These are phyloP conservation scores for peach (Prunus persica) DNA, from an alignment of 306 rosid genomes.

Conservation along the genomic window DNA sequence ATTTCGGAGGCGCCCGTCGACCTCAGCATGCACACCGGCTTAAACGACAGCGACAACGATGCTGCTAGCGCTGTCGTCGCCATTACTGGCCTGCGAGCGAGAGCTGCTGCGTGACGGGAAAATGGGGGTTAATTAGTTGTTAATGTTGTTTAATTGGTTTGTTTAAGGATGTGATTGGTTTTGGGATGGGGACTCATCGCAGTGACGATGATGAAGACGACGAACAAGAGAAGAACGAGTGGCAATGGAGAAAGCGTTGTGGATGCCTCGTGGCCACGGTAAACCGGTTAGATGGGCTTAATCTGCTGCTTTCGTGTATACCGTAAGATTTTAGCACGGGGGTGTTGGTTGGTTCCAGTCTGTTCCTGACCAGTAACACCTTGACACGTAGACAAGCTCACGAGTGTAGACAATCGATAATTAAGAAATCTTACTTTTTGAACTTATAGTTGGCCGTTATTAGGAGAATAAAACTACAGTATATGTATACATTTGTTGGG, in stretches of 20 bases:
- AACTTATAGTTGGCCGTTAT: neutral
- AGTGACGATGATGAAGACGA: neutral
- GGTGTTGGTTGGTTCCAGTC: neutral
- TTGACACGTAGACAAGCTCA: neutral
- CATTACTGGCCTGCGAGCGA: neutral
- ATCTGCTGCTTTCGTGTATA: neutral
- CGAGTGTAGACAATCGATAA: neutral
- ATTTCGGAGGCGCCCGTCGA: slow-evolving; percentile 20
- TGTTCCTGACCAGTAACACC: neutral
- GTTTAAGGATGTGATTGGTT: neutral
- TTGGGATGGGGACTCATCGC: neutral
- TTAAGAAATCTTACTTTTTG: neutral
- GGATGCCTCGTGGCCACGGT: neutral
- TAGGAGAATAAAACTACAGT: too few species aligned
- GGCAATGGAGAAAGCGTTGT: neutral
- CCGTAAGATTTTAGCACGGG: too few species aligned
- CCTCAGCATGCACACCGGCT: slow-evolving; percentile 20
- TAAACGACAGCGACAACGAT: slow-evolving; percentile 25
- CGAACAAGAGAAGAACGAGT: neutral
- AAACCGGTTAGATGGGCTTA: neutral
- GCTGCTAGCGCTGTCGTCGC: slow-evolving; percentile 37
- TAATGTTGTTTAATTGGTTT: neutral
- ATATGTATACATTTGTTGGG: neutral
- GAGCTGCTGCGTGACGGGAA: neutral
- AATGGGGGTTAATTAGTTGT: neutral